Evolutionary conservation across 2,329 filamentous ascomycete species (phyloP).

Genomic region (Catunica adiposa): DNA sequence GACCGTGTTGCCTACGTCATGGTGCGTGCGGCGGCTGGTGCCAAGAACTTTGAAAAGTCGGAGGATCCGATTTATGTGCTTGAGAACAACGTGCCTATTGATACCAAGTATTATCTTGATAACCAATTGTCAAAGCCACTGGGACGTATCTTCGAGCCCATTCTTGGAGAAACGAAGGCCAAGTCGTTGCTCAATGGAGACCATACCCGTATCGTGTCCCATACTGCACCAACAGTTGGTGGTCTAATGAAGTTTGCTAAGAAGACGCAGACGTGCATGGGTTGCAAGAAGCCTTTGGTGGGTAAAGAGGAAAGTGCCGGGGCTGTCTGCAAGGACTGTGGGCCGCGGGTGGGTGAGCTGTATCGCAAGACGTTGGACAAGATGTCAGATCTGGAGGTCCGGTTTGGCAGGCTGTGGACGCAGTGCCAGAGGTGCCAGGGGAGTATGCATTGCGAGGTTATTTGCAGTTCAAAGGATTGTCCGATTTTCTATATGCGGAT

Average conservation of each 20-base stretch:
- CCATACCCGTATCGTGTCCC: slow-evolving; percentile 85
- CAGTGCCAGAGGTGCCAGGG: slow-evolving; percentile 97
- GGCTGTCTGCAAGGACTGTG: slow-evolving; percentile 77
- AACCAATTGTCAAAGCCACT: slow-evolving; percentile 95
- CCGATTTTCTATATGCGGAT: slow-evolving; percentile 99
- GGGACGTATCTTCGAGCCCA: slow-evolving; percentile 91
- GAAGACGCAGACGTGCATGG: slow-evolving; percentile 96
- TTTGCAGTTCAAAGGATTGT: slow-evolving; percentile 90
- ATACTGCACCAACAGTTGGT: slow-evolving; percentile 78
- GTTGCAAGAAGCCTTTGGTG: slow-evolving; percentile 89
- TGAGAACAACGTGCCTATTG: slow-evolving; percentile 93
- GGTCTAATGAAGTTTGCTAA: slow-evolving; percentile 98
- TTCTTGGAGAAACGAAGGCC: slow-evolving; percentile 84
- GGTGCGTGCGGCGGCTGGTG: slow-evolving; percentile 72
- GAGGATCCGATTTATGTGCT: slow-evolving; percentile 95
- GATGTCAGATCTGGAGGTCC: slow-evolving; percentile 79
- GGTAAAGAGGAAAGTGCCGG: slow-evolving; percentile 64
- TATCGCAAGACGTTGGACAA: slow-evolving; percentile 84
- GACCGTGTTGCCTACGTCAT: slow-evolving; percentile 98
- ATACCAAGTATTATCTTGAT: slow-evolving; percentile 96
- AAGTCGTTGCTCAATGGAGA: slow-evolving; percentile 74
- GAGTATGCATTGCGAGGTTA: slow-evolving; percentile 95
- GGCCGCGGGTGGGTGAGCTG: slow-evolving; percentile 71
- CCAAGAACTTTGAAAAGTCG: slow-evolving; percentile 92
- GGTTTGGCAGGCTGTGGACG: slow-evolving; percentile 88